These are phyloP conservation scores for Aspergillus hortae DNA, from an alignment of 2,329 filamentous ascomycete genomes.

Conservation along the genomic window DNA sequence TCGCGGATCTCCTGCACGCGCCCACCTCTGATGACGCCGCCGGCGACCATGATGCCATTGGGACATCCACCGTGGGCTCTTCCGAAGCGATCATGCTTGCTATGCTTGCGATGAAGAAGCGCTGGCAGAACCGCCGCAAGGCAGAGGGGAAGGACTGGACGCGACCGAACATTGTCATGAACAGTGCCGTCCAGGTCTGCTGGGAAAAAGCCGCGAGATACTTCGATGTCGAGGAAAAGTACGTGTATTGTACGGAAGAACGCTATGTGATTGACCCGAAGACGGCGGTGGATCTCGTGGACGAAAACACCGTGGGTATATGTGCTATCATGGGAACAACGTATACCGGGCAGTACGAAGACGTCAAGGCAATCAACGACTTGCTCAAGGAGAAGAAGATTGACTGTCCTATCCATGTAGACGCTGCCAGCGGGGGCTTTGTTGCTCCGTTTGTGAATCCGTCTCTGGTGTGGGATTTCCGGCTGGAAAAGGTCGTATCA, in stretches of 20 bases:
- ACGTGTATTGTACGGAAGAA: constrained; percentile 51
- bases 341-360: constrained; percentile 71
- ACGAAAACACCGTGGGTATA: constrained; percentile 74
- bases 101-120: constrained; percentile 69
- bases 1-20: constrained; percentile 63
- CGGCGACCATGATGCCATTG: constrained; percentile 53
- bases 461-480: constrained; percentile 26
- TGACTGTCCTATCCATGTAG: constrained; percentile 53
- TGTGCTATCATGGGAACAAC: constrained; percentile 70
- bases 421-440: constrained; percentile 42
- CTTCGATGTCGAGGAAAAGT: constrained; percentile 63
- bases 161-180: constrained; percentile 72
- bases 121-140: constrained; percentile 64
- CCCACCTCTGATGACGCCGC: constrained; percentile 50
- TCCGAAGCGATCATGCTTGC: constrained; percentile 69
- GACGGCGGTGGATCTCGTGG: constrained; percentile 62
- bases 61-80: constrained; percentile 67
- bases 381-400: constrained; percentile 54
- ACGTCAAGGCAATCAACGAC: constrained; percentile 64
- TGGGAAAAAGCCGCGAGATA: constrained; percentile 71
- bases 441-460: constrained; percentile 42
- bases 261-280: constrained; percentile 63
- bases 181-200: constrained; percentile 68
- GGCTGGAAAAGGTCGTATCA: constrained; percentile 34
- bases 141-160: constrained; percentile 59